phyloP scores from a whole-genome alignment of 345 rosid species.

The Cardamine occulta region DNA sequence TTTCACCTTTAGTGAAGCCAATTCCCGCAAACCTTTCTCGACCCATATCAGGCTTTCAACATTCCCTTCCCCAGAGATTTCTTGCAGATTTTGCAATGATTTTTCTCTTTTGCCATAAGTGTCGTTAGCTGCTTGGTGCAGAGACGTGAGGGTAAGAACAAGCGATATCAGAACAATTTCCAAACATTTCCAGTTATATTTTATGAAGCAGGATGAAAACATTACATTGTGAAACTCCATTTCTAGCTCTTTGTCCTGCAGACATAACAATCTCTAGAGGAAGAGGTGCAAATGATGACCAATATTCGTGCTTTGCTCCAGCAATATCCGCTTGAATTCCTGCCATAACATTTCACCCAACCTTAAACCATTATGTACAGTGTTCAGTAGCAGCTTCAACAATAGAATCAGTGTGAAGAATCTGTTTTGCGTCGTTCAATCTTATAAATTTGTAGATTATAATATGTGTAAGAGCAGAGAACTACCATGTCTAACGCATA shows the following conservation, averaged over 20 bases:
- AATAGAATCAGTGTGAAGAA: neutral
- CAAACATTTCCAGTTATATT: neutral
- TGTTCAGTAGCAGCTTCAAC: constrained; percentile 9
- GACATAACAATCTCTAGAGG: constrained; percentile 73
- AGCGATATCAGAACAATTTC: constrained; percentile 13
- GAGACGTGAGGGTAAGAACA: constrained; percentile 25
- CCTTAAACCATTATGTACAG: constrained; percentile 7
- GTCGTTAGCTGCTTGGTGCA: constrained; percentile 51
- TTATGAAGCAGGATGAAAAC: neutral
- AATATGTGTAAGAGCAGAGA: neutral
- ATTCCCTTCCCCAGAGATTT: constrained; percentile 63
- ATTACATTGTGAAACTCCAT: constrained; percentile 51
- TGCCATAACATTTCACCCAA: constrained; percentile 41
- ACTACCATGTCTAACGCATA: constrained; percentile 78
- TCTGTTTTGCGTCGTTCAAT: neutral
- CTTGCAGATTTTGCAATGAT: constrained; percentile 47
- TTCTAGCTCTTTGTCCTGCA: constrained; percentile 75
- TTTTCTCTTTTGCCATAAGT: constrained; percentile 54
- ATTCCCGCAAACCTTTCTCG: constrained; percentile 88
- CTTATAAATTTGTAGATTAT: neutral
- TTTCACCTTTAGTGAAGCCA: constrained; percentile 75
- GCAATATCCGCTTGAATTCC: constrained; percentile 85
- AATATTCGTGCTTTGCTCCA: constrained; percentile 63
- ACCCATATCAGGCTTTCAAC: constrained; percentile 82
- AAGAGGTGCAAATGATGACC: constrained; percentile 94